Conservation (phyloP, 2,329 filamentous ascomycete genomes). For the Sporothrix pseudoabietina region DNA sequence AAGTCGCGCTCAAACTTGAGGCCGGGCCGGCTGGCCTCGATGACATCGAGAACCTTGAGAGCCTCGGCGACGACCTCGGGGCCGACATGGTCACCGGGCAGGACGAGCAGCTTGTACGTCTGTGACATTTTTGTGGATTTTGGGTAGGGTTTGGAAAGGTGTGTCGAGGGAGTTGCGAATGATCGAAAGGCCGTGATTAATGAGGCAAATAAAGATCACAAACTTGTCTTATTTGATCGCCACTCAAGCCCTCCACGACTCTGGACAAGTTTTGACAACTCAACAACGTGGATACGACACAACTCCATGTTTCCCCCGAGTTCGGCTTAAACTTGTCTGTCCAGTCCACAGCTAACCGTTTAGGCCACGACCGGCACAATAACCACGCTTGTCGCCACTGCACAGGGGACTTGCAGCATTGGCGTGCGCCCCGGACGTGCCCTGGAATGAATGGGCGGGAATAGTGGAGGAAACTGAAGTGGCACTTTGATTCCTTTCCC, state of each 20-base stretch:
- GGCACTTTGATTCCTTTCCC: constrained; percentile 26
- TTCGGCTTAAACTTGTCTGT: constrained; percentile 19
- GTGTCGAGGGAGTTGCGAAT: neutral
- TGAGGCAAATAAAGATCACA: neutral
- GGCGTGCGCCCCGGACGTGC: constrained; percentile 7
- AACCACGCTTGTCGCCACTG: constrained; percentile 3
- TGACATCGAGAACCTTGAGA: constrained; percentile 49
- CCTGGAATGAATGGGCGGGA: neutral
- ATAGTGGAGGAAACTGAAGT: neutral
- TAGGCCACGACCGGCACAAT: constrained; percentile 15
- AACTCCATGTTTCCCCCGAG: neutral
- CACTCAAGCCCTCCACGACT: neutral
- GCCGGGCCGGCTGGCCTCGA: constrained; percentile 41
- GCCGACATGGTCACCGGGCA: constrained; percentile 52
- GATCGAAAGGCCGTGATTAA: neutral
- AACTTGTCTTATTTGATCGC: neutral
- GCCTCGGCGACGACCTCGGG: constrained; percentile 52
- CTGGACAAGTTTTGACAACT: neutral
- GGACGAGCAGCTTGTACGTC: constrained; percentile 45
- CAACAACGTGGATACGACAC: neutral
- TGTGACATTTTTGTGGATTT: constrained; percentile 11
- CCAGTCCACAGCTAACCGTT: neutral
- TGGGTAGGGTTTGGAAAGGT: neutral
- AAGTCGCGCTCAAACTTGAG: constrained; percentile 39
- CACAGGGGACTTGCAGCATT: constrained; percentile 8